Evolutionary conservation across 1,284 basidiomycete species (phyloP).

Genomic region (Ceratobasidium theobromae): DNA sequence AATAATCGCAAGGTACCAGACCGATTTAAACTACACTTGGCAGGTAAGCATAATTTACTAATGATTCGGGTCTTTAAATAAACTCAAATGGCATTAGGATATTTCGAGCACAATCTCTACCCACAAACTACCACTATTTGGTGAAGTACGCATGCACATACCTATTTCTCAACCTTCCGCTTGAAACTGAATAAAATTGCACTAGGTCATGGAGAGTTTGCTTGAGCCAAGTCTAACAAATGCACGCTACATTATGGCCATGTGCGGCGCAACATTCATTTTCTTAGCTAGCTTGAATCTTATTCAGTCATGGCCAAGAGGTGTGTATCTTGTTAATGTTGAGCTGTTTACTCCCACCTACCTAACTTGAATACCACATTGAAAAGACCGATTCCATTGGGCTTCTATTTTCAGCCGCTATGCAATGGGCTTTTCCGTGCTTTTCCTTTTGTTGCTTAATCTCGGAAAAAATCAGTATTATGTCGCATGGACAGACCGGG

Average conservation of each 20-base stretch:
- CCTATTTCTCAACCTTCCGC: too few species aligned
- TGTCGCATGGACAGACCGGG: neutral
- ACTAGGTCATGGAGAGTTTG: slow-evolving; percentile 1
- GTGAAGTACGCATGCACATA: neutral
- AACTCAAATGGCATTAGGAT: too few species aligned
- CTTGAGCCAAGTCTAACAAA: slow-evolving; percentile 7
- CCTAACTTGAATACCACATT: too few species aligned
- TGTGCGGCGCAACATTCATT: slow-evolving; percentile 21
- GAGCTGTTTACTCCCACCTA: neutral
- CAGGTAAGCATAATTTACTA: neutral
- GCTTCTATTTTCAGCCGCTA: slow-evolving; percentile 1
- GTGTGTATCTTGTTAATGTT: neutral
- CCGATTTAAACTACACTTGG: neutral
- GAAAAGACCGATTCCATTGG: slow-evolving; percentile 8
- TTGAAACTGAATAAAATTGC: too few species aligned
- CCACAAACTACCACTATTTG: too few species aligned
- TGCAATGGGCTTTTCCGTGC: neutral
- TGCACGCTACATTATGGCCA: slow-evolving; percentile 7
- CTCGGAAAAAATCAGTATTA: neutral
- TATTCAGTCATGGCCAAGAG: slow-evolving; percentile 1
- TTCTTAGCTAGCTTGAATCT: slow-evolving; percentile 23
- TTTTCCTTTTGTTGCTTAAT: neutral
- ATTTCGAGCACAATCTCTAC: too few species aligned
- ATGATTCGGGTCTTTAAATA: too few species aligned
- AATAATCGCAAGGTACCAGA: neutral